A percentile compares a stretch with the other conserved stretches of the same genome.
Conservation (phyloP, 1,139 yeast genomes). For the Candida smagusa region DNA sequence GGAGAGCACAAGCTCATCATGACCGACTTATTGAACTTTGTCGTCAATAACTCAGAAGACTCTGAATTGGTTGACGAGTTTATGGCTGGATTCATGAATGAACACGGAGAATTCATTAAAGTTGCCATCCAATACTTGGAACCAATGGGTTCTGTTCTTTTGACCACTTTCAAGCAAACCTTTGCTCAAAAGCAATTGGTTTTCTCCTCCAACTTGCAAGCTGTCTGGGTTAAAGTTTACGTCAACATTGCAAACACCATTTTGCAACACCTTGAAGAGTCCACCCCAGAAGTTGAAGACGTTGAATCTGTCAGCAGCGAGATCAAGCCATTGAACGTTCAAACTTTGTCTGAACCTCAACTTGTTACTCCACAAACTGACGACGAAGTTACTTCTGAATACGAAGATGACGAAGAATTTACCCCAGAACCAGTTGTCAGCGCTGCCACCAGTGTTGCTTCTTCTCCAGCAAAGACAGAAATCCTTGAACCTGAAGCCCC, state of each 20-base stretch:
- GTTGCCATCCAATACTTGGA: constrained; percentile 35
- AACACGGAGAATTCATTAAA: constrained; percentile 27
- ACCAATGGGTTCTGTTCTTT: constrained; percentile 41
- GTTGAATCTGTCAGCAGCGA: neutral
- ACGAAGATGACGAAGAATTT: constrained; percentile 6
- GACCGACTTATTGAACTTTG: constrained; percentile 35
- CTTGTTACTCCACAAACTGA: constrained; percentile 1
- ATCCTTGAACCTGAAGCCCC: neutral
- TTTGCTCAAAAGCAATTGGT: constrained; percentile 25
- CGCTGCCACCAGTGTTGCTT: neutral
- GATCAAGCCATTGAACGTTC: neutral
- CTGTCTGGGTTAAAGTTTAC: constrained; percentile 41
- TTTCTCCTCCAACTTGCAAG: constrained; percentile 35
- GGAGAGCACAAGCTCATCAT: constrained; percentile 32
- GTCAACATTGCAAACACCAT: constrained; percentile 39
- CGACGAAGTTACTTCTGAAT: constrained; percentile 12
- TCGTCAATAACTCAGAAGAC: constrained; percentile 32
- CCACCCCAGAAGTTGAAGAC: constrained; percentile 7
- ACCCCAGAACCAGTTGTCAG: constrained; percentile 4
- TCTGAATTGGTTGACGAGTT: constrained; percentile 30
- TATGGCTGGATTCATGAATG: constrained; percentile 31
- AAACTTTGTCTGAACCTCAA: neutral
- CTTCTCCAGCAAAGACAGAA: neutral
- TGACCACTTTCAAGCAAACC: constrained; percentile 38
- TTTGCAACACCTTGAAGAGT: constrained; percentile 13